phyloP scores from a whole-genome alignment of 257 asterid genomes.

The Voacanga thouarsii region DNA sequence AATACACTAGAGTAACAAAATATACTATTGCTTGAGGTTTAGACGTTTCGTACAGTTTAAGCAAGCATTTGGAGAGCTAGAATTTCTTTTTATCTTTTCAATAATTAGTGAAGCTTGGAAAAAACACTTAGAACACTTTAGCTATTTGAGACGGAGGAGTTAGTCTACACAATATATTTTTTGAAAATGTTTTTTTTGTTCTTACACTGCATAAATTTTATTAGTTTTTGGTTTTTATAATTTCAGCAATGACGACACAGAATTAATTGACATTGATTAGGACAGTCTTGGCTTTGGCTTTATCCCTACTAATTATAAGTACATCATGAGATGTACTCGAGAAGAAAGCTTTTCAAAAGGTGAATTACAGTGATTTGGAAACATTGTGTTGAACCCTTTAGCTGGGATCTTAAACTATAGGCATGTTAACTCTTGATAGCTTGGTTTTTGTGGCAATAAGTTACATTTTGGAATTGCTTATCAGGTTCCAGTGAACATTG shows the following conservation, averaged over 20 bases:
- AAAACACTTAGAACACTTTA: neutral
- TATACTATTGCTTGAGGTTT: neutral
- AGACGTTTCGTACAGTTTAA: neutral
- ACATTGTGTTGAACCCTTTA: no score
- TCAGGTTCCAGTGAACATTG: no score
- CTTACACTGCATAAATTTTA: neutral
- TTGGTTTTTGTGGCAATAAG: no score
- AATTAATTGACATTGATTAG: conserved; percentile 75
- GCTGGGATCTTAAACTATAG: no score
- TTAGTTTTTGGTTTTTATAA: no score
- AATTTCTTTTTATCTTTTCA: no score
- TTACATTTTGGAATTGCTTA: no score
- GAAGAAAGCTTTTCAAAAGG: conserved; percentile 63
- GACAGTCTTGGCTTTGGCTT: conserved; percentile 80
- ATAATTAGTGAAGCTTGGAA: no score
- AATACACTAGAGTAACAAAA: neutral
- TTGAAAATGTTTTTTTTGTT: neutral
- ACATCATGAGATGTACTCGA: conserved; percentile 68
- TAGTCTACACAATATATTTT: no score
- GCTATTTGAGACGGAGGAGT: neutral
- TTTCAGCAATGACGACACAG: conserved; percentile 49
- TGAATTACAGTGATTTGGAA: conserved; percentile 72
- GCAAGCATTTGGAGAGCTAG: no score
- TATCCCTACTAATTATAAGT: conserved; percentile 81
- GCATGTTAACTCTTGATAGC: no score